Evolutionary conservation across 2,329 filamentous ascomycete species (phyloP).

Genomic region (Verticillium dahliae): DNA sequence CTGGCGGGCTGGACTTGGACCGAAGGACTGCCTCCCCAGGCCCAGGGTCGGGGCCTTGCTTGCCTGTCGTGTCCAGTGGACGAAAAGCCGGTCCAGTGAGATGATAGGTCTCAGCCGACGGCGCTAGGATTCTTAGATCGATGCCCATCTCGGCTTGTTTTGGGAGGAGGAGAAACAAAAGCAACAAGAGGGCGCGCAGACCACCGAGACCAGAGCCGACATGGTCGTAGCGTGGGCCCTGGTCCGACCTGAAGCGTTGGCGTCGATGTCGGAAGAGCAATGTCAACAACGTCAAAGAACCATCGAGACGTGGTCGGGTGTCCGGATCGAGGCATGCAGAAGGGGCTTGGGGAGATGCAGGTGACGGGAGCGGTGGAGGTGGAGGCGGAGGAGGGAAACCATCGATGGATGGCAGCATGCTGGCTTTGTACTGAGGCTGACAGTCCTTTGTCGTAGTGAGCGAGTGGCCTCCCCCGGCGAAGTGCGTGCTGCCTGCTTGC

Average conservation of each 20-base stretch:
- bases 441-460: not conserved
- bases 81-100: not conserved
- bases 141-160: conserved; percentile 5
- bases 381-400: not conserved
- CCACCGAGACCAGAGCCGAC: not conserved
- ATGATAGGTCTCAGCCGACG: conserved; percentile 1
- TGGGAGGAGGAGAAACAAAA: not conserved
- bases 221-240: not conserved
- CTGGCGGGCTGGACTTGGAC: not conserved
- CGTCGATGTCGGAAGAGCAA: not conserved
- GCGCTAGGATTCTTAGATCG: not conserved
- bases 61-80: not conserved
- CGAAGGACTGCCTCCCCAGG: not conserved
- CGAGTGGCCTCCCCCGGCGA: not conserved
- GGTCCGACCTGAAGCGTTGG: not conserved
- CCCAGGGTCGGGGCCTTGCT: not conserved
- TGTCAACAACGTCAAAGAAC: not conserved
- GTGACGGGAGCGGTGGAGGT: not conserved
- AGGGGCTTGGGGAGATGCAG: not conserved
- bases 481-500: not conserved
- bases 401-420: not conserved
- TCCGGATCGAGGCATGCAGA: not conserved
- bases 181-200: not conserved
- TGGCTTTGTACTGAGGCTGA: not conserved
- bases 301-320: not conserved